Percentiles rank a stretch among this genome's conserved stretches.
phyloP scores from a whole-genome alignment of 139 green algal species.

The Nannochloris sp. region DNA sequence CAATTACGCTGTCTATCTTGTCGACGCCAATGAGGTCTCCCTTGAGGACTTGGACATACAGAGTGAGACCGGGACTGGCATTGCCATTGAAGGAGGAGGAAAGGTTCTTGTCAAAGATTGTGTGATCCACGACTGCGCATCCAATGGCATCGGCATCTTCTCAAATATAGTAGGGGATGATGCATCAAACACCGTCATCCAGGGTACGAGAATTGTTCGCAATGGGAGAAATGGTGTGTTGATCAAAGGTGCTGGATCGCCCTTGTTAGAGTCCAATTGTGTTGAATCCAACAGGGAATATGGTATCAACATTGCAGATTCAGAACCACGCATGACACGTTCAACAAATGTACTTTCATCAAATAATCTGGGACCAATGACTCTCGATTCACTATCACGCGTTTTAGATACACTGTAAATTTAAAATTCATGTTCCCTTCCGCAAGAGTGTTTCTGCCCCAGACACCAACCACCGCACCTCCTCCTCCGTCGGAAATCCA shows the following conservation, averaged over 20 bases:
- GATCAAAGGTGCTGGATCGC: conserved; percentile 7
- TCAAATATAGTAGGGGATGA: conserved; percentile 13
- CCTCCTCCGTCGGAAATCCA: conserved; percentile 7
- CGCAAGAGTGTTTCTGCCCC: conserved; percentile 9
- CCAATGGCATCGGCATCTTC: conserved; percentile 41
- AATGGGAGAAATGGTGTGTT: conserved; percentile 34
- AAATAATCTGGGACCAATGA: no score
- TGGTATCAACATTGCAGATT: no score
- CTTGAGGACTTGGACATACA: conserved; percentile 29
- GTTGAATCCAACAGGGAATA: no score
- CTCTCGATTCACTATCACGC: no score
- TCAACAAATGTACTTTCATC: no score
- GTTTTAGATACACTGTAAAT: no score
- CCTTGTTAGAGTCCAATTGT: no score
- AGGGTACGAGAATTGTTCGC: conserved; percentile 19
- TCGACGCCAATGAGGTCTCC: neutral
- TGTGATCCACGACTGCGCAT: conserved; percentile 28
- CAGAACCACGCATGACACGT: no score
- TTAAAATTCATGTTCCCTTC: neutral
- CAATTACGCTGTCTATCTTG: conserved; percentile 41
- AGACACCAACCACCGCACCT: conserved; percentile 13
- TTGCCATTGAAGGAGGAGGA: conserved; percentile 27
- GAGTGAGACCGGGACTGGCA: conserved; percentile 24
- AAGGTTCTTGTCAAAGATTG: conserved; percentile 7
- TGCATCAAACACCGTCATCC: neutral